Evolutionary conservation across 352 stramenopile genomes (phyloP), one percentile per base, ranked within the genome.

Genomic region (Globisporangium yorkense): DNA sequence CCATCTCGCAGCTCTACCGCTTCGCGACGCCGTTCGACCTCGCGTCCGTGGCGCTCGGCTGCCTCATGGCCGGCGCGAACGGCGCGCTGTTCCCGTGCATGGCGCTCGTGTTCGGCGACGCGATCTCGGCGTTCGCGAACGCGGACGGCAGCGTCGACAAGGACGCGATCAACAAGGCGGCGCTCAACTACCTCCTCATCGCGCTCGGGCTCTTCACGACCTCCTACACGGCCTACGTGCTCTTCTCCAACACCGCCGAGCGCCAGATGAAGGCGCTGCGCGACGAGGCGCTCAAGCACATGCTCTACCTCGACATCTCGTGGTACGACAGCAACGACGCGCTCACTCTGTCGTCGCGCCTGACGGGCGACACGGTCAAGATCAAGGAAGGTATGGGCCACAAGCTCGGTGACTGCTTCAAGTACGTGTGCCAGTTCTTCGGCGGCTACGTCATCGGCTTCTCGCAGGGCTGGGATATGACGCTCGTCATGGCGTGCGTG

Each of bases 351-450:
- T n/a, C n/a, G n/a, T n/a, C n/a, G n/a, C n/a, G n/a, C n/a, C n/a
- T n/a, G n/a, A 73, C 70, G 15, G 72, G 72, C 15, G 74, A 83
- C 44, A 83, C 74, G 2, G 57, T 79, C 59, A 84, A 80, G 61
- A 84, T 84, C 60, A 79, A 79, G 48, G 67, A 81, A 24, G 74
- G 71, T 45, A 84, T 84, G 72, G 74, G 72, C 21, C 59, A 69
- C 13, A 84, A 84, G 59, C 66, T 86, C 5, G 73, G 74, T 15
- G 73, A 86, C 33, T 56, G 60, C 18, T 47, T 79, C 29, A 60
- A 62, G 43, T 86, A 65, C 58, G 48, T 61, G 5, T 33, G 24
- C 1, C 71, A 82, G 57, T 81, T 86, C 54, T 6, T 75, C 39
- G 50, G 51, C 0, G 75, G 73, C 15, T 84, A 73, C 56, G 44